These are phyloP conservation scores for Tuber brumale DNA, from an alignment of 495 filamentous ascomycete genomes.

Conservation along the genomic window DNA sequence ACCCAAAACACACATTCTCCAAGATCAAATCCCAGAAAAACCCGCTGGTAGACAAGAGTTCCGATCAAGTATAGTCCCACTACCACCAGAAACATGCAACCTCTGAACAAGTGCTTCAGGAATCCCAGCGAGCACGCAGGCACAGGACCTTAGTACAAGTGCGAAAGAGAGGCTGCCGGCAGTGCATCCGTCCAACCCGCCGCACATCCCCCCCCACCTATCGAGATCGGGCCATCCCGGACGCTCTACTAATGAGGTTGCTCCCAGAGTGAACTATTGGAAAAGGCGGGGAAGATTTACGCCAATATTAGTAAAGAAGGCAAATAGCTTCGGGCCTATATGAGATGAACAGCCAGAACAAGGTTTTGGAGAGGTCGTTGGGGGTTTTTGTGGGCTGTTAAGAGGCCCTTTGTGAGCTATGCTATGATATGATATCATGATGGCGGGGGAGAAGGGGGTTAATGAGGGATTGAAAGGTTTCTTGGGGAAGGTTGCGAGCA, in stretches of 20 bases:
- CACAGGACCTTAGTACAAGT: slow-evolving; percentile 33
- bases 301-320: slow-evolving; percentile 52
- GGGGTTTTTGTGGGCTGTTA: slow-evolving; percentile 54
- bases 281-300: slow-evolving; percentile 44
- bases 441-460: slow-evolving; percentile 30
- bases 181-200: slow-evolving; percentile 60
- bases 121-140: slow-evolving; percentile 51
- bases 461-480: slow-evolving; percentile 47
- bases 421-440: slow-evolving; percentile 13
- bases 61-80: slow-evolving; percentile 50
- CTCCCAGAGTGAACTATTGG: slow-evolving; percentile 50
- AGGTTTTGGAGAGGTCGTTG: slow-evolving; percentile 42
- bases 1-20: slow-evolving; percentile 48
- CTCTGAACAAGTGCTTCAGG: slow-evolving; percentile 56
- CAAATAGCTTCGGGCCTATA: slow-evolving; percentile 42
- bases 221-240: slow-evolving; percentile 54
- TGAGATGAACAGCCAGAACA: slow-evolving; percentile 31
- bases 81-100: slow-evolving; percentile 34
- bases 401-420: slow-evolving; percentile 53
- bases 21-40: slow-evolving; percentile 56
- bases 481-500: slow-evolving; percentile 52
- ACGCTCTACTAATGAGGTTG: slow-evolving; percentile 45
- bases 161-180: slow-evolving; percentile 47
- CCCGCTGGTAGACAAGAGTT: slow-evolving; percentile 49
- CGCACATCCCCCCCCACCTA: slow-evolving; percentile 59